These are phyloP conservation scores for Podaxis sp. DNA, from an alignment of 768 basidiomycete genomes.

Conservation along the genomic window DNA sequence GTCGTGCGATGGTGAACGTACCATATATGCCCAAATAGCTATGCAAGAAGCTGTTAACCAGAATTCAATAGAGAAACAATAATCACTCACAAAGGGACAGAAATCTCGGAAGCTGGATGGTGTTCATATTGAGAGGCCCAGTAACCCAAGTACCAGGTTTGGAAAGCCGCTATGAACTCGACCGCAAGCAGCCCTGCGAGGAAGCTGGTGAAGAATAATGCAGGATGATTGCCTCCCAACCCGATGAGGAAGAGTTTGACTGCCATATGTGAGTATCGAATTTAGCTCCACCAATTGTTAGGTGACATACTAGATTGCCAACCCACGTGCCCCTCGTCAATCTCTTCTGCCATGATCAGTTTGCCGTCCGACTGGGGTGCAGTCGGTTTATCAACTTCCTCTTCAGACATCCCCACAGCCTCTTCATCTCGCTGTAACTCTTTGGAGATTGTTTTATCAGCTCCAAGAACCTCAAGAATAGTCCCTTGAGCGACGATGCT, in stretches of 20 bases:
- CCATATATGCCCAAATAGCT: conserved; percentile 50
- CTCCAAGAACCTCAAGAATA: conserved; percentile 42
- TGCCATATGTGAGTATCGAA: conserved; percentile 12
- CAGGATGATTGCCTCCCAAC: conserved; percentile 31
- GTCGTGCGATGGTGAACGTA: not conserved
- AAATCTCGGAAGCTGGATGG: conserved; percentile 31
- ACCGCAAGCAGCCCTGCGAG: conserved; percentile 25
- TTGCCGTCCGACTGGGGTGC: conserved; percentile 45
- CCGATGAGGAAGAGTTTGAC: conserved; percentile 36
- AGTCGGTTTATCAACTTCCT: conserved; percentile 22
- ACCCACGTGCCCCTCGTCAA: conserved; percentile 57
- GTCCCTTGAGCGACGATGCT: conserved; percentile 48
- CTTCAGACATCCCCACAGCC: conserved; percentile 28
- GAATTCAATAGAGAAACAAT: conserved; percentile 6
- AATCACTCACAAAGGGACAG: conserved; percentile 34
- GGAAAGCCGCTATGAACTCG: conserved; percentile 27
- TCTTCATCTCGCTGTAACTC: conserved; percentile 31
- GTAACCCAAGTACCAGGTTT: conserved; percentile 46
- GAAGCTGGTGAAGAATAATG: conserved; percentile 34
- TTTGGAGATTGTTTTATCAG: conserved; percentile 24
- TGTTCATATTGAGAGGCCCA: conserved; percentile 45
- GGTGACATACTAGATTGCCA: conserved; percentile 41
- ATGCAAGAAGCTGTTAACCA: conserved; percentile 15
- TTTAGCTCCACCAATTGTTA: not conserved
- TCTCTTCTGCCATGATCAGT: conserved; percentile 61